A percentile compares a stretch with the other conserved stretches of the same genome.
Conservation (phyloP, 106 monocot genomes). For the Phalaenopsis equestris region DNA sequence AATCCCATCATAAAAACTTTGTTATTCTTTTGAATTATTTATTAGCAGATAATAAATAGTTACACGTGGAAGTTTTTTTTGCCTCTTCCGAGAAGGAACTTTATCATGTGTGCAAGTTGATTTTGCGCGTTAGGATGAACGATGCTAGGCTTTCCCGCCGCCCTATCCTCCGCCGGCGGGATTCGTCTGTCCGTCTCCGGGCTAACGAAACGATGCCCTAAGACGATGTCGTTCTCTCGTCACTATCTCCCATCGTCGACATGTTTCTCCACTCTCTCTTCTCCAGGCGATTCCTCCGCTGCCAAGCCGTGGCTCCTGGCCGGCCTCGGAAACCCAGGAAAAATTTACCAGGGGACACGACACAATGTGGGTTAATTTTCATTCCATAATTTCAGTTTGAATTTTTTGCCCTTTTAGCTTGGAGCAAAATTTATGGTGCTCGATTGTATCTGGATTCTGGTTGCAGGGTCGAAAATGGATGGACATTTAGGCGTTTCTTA, state of each 20-base stretch:
- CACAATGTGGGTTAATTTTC: constrained; percentile 9
- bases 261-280: background rate
- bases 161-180: constrained; percentile 6
- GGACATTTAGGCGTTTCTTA: background rate
- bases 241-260: background rate
- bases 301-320: constrained; percentile 16
- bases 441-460: background rate
- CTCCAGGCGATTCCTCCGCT: background rate
- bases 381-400: background rate
- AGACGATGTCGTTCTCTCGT: background rate
- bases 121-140: background rate
- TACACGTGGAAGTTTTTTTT: too few species aligned
- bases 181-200: background rate
- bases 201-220: background rate
- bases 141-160: background rate
- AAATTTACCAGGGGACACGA: constrained; percentile 13
- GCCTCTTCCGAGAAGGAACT: too few species aligned
- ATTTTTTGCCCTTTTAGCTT: background rate
- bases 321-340: constrained; percentile 21
- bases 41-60: too few species aligned
- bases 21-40: too few species aligned
- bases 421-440: background rate
- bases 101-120: too few species aligned
- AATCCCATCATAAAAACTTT: too few species aligned
- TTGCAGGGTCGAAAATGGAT: background rate